phyloP scores from a whole-genome alignment of 2,329 filamentous ascomycete species.

The Trichoderma pleuroti region DNA sequence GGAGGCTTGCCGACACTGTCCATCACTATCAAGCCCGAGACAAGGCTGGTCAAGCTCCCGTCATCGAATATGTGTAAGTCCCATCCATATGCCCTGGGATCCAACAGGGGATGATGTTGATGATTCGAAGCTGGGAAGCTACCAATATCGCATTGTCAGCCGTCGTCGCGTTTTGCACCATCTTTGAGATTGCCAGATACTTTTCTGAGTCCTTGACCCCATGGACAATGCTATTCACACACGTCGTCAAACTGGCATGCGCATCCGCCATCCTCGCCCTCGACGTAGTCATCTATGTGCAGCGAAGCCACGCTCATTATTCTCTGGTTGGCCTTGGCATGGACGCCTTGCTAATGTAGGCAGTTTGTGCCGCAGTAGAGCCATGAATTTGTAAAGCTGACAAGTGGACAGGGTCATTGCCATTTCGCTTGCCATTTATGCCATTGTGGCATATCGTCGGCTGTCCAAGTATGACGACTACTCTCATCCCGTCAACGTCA shows the following conservation, averaged over 20 bases:
- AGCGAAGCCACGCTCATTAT: slow-evolving; percentile 44
- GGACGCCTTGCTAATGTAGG: slow-evolving; percentile 49
- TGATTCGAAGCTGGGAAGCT: slow-evolving; percentile 47
- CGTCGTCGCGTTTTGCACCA: slow-evolving; percentile 44
- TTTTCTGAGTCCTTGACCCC: slow-evolving; percentile 51
- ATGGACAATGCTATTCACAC: slow-evolving; percentile 50
- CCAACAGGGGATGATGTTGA: not conserved
- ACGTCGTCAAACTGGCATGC: slow-evolving; percentile 48
- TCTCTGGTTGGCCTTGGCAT: slow-evolving; percentile 47
- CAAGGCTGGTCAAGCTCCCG: slow-evolving; percentile 38
- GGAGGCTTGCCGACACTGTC: slow-evolving; percentile 48
- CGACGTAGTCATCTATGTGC: slow-evolving; percentile 50
- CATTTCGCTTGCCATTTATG: slow-evolving; percentile 44
- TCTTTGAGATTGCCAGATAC: slow-evolving; percentile 46
- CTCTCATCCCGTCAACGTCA: slow-evolving; percentile 47
- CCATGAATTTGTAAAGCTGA: not conserved
- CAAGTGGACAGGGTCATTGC: slow-evolving; percentile 38
- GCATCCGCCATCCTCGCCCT: slow-evolving; percentile 46
- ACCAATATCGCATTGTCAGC: slow-evolving; percentile 50
- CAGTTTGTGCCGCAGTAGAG: not conserved
- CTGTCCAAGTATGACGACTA: slow-evolving; percentile 50
- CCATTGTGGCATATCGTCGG: slow-evolving; percentile 46
- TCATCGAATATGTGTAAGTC: slow-evolving; percentile 51
- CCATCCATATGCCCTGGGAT: not conserved
- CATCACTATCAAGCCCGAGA: slow-evolving; percentile 41